phyloP scores from a whole-genome alignment of 768 basidiomycete genomes.

The Sarcodon aspratus region DNA sequence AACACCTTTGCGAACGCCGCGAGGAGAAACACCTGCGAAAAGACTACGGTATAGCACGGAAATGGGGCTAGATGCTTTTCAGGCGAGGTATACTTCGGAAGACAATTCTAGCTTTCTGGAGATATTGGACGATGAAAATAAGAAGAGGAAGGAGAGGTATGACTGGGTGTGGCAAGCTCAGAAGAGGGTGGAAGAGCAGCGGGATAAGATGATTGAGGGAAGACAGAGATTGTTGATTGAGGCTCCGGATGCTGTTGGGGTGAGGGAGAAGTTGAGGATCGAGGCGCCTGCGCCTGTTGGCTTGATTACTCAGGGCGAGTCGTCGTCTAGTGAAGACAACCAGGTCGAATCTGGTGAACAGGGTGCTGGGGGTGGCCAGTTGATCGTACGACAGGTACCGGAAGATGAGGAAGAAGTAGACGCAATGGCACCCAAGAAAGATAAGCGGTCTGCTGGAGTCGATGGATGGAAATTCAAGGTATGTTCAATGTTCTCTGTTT shows the following conservation, averaged over 20 bases:
- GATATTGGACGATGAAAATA: slow-evolving; percentile 86
- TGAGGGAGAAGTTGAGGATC: slow-evolving; percentile 56
- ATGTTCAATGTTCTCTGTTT: slow-evolving; percentile 6
- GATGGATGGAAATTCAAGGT: slow-evolving; percentile 82
- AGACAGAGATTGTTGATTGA: slow-evolving; percentile 68
- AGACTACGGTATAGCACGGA: slow-evolving; percentile 45
- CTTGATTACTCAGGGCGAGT: slow-evolving; percentile 30
- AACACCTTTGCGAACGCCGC: slow-evolving; percentile 44
- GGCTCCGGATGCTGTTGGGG: slow-evolving; percentile 38
- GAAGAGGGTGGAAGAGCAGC: slow-evolving; percentile 59
- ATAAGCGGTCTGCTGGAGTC: slow-evolving; percentile 58
- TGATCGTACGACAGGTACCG: slow-evolving; percentile 6
- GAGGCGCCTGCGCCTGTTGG: slow-evolving; percentile 46
- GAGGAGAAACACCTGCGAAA: slow-evolving; percentile 35
- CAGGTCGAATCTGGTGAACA: slow-evolving; percentile 16
- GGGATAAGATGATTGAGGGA: slow-evolving; percentile 51
- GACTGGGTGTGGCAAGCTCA: slow-evolving; percentile 96
- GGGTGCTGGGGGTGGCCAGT: slow-evolving; percentile 17
- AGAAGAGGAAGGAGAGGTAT: slow-evolving; percentile 66
- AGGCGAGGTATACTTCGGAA: slow-evolving; percentile 88
- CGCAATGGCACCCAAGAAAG: slow-evolving; percentile 75
- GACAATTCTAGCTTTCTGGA: slow-evolving; percentile 96
- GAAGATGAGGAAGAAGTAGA: slow-evolving; percentile 30
- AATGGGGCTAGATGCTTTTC: slow-evolving; percentile 77
- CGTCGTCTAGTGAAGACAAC: slow-evolving; percentile 15